phyloP scores from a whole-genome alignment of 768 basidiomycete genomes.

The Termitomyces sp. region DNA sequence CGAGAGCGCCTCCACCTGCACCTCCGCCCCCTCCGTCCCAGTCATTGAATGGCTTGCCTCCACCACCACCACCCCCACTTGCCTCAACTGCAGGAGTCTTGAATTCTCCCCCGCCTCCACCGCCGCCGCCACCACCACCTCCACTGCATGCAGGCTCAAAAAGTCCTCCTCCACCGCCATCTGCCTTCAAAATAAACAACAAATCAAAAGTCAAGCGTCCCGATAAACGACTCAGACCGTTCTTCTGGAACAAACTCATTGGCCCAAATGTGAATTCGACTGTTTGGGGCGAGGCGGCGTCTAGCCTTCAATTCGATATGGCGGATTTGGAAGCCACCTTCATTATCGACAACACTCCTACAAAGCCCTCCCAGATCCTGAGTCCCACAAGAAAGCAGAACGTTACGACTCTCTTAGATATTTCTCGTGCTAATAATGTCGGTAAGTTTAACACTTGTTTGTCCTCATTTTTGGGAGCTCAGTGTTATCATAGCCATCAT shows the following conservation, averaged over 20 bases:
- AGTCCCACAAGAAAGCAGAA: slow-evolving; percentile 51
- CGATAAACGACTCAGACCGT: slow-evolving; percentile 69
- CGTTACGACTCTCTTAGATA: slow-evolving; percentile 72
- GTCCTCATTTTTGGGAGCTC: neutral
- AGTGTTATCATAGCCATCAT: slow-evolving; percentile 61
- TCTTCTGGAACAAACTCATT: slow-evolving; percentile 89
- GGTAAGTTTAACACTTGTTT: slow-evolving; percentile 37
- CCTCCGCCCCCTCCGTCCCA: slow-evolving; percentile 18
- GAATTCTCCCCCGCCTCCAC: slow-evolving; percentile 18
- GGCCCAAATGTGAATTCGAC: slow-evolving; percentile 39
- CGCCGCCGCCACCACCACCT: slow-evolving; percentile 34
- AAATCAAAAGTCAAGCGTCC: slow-evolving; percentile 38
- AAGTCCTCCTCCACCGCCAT: slow-evolving; percentile 27
- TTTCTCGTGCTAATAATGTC: slow-evolving; percentile 80
- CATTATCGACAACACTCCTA: slow-evolving; percentile 45
- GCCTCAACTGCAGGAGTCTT: slow-evolving; percentile 11
- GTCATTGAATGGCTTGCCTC: slow-evolving; percentile 1
- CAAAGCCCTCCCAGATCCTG: slow-evolving; percentile 38
- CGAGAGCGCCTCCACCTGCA: slow-evolving; percentile 22
- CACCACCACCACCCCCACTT: slow-evolving; percentile 19
- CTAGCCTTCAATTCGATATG: slow-evolving; percentile 46
- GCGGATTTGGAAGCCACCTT: slow-evolving; percentile 77
- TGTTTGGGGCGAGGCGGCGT: slow-evolving; percentile 66
- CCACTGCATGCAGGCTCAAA: slow-evolving; percentile 32
- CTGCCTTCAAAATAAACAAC: slow-evolving; percentile 28